phyloP scores from a whole-genome alignment of 2,329 filamentous ascomycete species.

The Fusarium solani-melongenae region DNA sequence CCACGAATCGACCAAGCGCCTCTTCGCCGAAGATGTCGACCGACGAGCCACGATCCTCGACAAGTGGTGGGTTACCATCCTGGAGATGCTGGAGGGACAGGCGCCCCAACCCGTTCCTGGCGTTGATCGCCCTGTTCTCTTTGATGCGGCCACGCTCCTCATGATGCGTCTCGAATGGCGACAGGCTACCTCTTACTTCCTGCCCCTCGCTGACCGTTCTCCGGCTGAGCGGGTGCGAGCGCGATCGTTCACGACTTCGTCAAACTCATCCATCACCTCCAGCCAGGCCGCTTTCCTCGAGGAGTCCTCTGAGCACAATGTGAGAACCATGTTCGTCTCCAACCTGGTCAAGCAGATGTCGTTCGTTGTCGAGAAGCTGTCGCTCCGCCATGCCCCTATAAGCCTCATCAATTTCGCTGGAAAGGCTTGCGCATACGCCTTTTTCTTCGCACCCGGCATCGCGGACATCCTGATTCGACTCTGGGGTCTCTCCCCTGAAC shows the following conservation, averaged over 20 bases:
- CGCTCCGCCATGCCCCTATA: conserved; percentile 72
- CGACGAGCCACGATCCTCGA: conserved; percentile 82
- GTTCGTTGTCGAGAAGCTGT: conserved; percentile 91
- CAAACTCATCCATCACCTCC: conserved; percentile 74
- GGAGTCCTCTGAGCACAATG: conserved; percentile 85
- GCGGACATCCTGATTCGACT: conserved; percentile 85
- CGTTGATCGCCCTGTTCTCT: conserved; percentile 82
- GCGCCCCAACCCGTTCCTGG: conserved; percentile 78
- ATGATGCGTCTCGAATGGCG: conserved; percentile 94
- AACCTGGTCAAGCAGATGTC: conserved; percentile 86
- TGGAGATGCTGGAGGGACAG: conserved; percentile 83
- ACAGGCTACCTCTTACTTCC: conserved; percentile 74
- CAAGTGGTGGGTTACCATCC: conserved; percentile 88
- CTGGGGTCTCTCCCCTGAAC: conserved; percentile 77
- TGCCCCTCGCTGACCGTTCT: conserved; percentile 68
- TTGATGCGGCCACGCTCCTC: conserved; percentile 82
- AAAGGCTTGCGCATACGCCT: conserved; percentile 91
- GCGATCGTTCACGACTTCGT: conserved; percentile 62
- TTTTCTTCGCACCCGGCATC: conserved; percentile 90
- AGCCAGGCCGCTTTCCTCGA: conserved; percentile 65
- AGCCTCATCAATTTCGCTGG: conserved; percentile 87
- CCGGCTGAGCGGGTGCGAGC: conserved; percentile 57
- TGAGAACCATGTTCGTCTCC: conserved; percentile 85
- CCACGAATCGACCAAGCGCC: conserved; percentile 71
- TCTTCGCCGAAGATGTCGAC: conserved; percentile 86